Base-by-base conservation (phyloP, 352 stramenopile species). In the Phytophthora crassamura region DNA sequence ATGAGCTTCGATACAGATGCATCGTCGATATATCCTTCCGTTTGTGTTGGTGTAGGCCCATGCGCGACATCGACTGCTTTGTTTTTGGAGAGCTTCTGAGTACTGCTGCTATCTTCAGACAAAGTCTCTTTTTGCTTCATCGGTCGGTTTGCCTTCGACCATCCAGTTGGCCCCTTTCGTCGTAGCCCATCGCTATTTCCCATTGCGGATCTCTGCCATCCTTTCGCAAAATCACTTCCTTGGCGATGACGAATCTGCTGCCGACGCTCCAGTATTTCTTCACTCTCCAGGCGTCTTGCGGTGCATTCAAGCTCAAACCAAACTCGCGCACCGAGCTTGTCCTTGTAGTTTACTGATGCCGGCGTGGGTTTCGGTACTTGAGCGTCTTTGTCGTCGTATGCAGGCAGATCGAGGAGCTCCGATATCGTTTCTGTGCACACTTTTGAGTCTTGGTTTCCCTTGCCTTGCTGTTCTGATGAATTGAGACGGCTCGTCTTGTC, bases 301-400 rank as follows among this genome's bases (percentile, higher is more conserved):
- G 65, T 76, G 51, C 88, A 90, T 28, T 89, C 77, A 0, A 93
- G 66, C 41, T 89, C 77, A 77, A 77, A 93, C 84, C 82, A 93
- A 15, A 88, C 59, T 41, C 70, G 77, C 30, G 75, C 70, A 14
- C 82, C 82, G 0, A 93, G 66, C 34, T 93, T 91, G 30, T 76
- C 57, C 39, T 64, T 72, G 48, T 73, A 76, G 48, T 69, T 69
- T 22, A 63, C 41, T n/a, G 15, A 9, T 4, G 15, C 38, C 20
- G 43, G 48, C 4, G 15, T 7, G 16, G 15, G 20, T 11, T 51
- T 56, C 11, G 11, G 16, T 25, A n/a, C n/a, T n/a, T n/a, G 28
- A 20, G 22, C 14, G 2, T 46, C 5, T 12, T 25, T 38, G 22
- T 28, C 12, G 7, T 1, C 42, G 51, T 46, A 1, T 2, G 15